A percentile compares a stretch with the other conserved stretches of the same genome.
Conservation (phyloP, 805 yeast genomes). For the Suhomyces vadensis region DNA sequence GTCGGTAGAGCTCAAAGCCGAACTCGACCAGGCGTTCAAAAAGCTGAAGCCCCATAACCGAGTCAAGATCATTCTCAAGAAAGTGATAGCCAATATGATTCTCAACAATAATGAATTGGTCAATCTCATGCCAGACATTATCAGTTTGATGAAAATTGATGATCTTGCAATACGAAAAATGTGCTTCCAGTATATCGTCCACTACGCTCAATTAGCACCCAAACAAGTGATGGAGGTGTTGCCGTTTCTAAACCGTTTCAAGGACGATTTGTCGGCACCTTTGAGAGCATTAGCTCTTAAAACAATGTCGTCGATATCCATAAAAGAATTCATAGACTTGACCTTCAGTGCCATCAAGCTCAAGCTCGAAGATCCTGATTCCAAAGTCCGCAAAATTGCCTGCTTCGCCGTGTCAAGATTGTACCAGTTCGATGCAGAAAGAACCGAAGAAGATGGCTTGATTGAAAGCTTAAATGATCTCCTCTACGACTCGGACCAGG, state of each 20-base stretch:
- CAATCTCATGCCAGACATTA: slow-evolving; percentile 54
- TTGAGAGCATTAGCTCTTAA: slow-evolving; percentile 62
- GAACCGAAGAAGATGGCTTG: slow-evolving; percentile 45
- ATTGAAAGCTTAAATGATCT: slow-evolving; percentile 51
- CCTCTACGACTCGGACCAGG: slow-evolving; percentile 56
- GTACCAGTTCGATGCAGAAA: slow-evolving; percentile 53
- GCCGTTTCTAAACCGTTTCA: slow-evolving; percentile 55
- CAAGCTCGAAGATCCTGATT: slow-evolving; percentile 48
- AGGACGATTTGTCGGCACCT: slow-evolving; percentile 46
- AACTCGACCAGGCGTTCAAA: slow-evolving; percentile 44
- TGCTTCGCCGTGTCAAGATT: slow-evolving; percentile 68
- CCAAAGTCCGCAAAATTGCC: slow-evolving; percentile 67
- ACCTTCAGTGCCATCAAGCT: slow-evolving; percentile 42
- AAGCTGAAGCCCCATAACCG: slow-evolving; percentile 42
- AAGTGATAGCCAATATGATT: slow-evolving; percentile 79
- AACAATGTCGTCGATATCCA: slow-evolving; percentile 61
- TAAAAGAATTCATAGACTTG: slow-evolving; percentile 50
- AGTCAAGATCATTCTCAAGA: slow-evolving; percentile 51
- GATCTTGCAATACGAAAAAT: slow-evolving; percentile 31
- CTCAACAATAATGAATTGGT: slow-evolving; percentile 80
- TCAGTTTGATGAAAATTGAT: slow-evolving; percentile 14
- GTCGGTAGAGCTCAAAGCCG: slow-evolving; percentile 41
- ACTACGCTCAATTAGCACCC: slow-evolving; percentile 61
- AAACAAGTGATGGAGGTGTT: slow-evolving; percentile 56
- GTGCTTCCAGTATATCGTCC: slow-evolving; percentile 64